Percentiles rank a stretch among this genome's conserved stretches.
These are phyloP conservation scores for Kodamaea laetipori DNA, from an alignment of 805 yeast genomes.

Conservation along the genomic window DNA sequence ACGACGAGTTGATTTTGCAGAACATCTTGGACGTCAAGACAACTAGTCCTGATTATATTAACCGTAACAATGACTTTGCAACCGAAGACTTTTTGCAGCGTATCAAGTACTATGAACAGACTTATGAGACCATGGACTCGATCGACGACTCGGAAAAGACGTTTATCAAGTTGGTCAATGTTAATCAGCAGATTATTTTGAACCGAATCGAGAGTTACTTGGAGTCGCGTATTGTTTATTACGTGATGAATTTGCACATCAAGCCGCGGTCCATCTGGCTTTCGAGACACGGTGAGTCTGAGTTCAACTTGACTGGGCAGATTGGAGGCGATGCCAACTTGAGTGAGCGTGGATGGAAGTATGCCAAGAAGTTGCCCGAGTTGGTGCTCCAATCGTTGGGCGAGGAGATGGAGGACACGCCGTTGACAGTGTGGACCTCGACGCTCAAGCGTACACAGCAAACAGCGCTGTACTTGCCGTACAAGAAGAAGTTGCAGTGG, in stretches of 20 bases:
- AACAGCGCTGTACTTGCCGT: conserved; percentile 81
- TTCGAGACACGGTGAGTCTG: conserved; percentile 94
- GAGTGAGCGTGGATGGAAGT: conserved; percentile 79
- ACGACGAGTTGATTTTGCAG: conserved; percentile 70
- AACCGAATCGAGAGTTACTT: conserved; percentile 85
- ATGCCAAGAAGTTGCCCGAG: conserved; percentile 79
- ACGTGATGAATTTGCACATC: conserved; percentile 92
- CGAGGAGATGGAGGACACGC: conserved; percentile 50
- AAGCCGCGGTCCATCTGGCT: conserved; percentile 92
- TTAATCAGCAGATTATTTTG: conserved; percentile 83
- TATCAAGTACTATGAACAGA: conserved; percentile 70
- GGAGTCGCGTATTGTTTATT: conserved; percentile 91
- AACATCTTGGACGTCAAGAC: conserved; percentile 86
- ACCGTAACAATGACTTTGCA: conserved; percentile 70
- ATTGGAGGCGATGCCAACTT: conserved; percentile 94
- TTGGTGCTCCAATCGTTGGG: conserved; percentile 68
- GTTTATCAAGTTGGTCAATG: conserved; percentile 84
- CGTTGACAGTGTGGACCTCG: conserved; percentile 92
- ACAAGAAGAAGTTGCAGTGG: conserved; percentile 81
- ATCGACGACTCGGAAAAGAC: conserved; percentile 63
- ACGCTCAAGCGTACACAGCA: conserved; percentile 90
- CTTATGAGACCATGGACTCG: conserved; percentile 73
- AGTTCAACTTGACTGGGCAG: conserved; percentile 88
- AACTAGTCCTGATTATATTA: conserved; percentile 78
- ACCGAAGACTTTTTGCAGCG: conserved; percentile 70